Evolutionary conservation across 192 early-diverging fungal species (phyloP), one percentile per base, ranked within the genome.

Genomic region (Coemansia sp.): DNA sequence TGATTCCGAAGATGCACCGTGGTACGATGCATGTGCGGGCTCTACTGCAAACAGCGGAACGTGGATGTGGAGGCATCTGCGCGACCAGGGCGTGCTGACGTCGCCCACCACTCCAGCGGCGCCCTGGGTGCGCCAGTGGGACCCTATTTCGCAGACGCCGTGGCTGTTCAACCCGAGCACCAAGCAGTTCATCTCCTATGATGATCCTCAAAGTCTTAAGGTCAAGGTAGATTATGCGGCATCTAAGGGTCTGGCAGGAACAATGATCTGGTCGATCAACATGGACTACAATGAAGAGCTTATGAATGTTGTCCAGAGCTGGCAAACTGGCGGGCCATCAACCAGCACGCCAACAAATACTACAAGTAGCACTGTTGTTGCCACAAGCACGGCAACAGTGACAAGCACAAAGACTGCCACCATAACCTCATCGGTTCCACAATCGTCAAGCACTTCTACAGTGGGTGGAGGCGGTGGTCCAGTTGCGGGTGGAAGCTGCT

Each of bases 131-230:
- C 72, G 82, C n/a, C 58, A 75, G 49, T 86, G 80, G 74, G 85
- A 88, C 35, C 22, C 57, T 7, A 57, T 51, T 6, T 76, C 79
- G 11, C 60, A 78, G 50, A 86, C 86, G 5, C 86, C 88, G 6
- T 87, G 86, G 84, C 30, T 90, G 28, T 90, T 80, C 68, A 84
- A 84, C 33, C 73, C 75, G 3, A 44, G 24, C 15, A 85, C 65
- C 15, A 81, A 72, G 28, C 53, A 55, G 22, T 83, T 80, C 37
- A 80, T 87, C 54, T 81, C 80, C 5, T 87, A 87, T 45, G 81
- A 85, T 45, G 81, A 87, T 46, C 65, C 75, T 5, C 43, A 63
- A 25, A 80, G 80, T 6, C 30, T 87, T 30, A 53, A 44, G 27
- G 46, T 73, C 27, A 85, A 85, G 60, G 77, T 78, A 0, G 53